Evolutionary conservation across 495 filamentous ascomycete genomes (phyloP), one percentile per base, ranked within the genome.

Genomic region (Penicillium salamii): DNA sequence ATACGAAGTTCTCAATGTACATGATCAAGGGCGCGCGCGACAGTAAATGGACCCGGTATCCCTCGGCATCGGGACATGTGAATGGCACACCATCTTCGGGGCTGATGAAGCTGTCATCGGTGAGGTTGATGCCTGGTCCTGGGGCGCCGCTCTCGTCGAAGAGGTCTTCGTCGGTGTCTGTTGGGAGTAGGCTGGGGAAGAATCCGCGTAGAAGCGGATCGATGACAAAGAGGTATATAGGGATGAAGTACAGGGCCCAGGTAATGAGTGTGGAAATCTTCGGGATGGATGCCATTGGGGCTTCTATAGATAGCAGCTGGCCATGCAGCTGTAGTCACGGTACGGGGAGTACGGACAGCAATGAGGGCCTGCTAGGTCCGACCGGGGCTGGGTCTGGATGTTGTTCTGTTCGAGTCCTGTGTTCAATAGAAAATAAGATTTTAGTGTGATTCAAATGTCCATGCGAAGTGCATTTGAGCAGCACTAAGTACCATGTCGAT

Each of bases 1-100:
- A 72, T 19, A 84, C 54, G 61, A 84, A 84, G 48, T 68, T 63
- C 61, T 79, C 71, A 41, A 84, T 72, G 57, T 84, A 84, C 6
- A 82, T 67, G 21, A 84, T 63, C 44, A 84, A 54, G 3, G 80
- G 80, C 11, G 78, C 66, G 13, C 66, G 63, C 7, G 69, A 75
- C 9, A 84, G 64, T 2, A 83, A 59, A 40, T 74, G 71, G 23
- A 68, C 57, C 11, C 49, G 51, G 55, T 75, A 76, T 0, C 51
- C 57, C 3, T 66, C 61, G 0, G 53, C 58, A 8, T 48, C 48
- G 23, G 65, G 57, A 28, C 72, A 76, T 24, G 50, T 50, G 7
- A 49, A 33, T 1, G 58, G 58, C 4, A 56, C 57, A 7, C 52
- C 59, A 54, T 70, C 65, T 13, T 70, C 62, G 5, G 56, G 60